A percentile compares a stretch with the other conserved stretches of the same genome.
Conservation (phyloP, 2,329 filamentous ascomycete species). For the Phialocephala subalpina region DNA sequence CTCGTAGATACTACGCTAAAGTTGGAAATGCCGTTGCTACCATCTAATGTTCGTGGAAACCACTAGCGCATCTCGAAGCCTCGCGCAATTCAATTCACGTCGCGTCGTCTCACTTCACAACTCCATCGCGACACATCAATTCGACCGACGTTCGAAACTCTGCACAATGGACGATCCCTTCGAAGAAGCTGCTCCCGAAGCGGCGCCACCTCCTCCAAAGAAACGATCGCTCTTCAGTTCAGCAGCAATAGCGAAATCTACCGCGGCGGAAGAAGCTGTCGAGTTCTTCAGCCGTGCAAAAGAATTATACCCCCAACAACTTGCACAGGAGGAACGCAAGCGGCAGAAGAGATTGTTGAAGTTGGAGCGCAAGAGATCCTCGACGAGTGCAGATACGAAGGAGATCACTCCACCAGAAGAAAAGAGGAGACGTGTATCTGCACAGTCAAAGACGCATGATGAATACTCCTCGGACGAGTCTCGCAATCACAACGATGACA, state of each 20-base stretch:
- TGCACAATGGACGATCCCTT: conserved; percentile 31
- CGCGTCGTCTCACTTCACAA: not conserved
- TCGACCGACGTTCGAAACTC: not conserved
- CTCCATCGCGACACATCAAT: not conserved
- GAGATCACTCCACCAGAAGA: conserved; percentile 32
- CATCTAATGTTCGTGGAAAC: not conserved
- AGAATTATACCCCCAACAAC: conserved; percentile 54
- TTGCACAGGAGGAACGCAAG: conserved; percentile 50
- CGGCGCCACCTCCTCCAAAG: conserved; percentile 30
- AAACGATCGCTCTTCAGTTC: conserved; percentile 61
- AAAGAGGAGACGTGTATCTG: conserved; percentile 38
- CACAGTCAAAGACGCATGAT: conserved; percentile 24
- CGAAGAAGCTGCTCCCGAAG: conserved; percentile 17
- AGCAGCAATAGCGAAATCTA: conserved; percentile 53
- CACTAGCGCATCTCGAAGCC: conserved; percentile 7
- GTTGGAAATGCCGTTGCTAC: not conserved
- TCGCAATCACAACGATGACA: conserved; percentile 24
- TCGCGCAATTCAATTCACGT: conserved; percentile 6
- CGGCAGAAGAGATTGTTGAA: conserved; percentile 42
- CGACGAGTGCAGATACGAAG: conserved; percentile 35
- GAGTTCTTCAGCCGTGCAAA: conserved; percentile 58
- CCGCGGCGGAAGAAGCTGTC: conserved; percentile 44
- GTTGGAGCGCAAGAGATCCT: conserved; percentile 39
- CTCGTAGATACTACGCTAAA: not conserved
- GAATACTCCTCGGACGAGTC: conserved; percentile 29